Base-by-base conservation (phyloP, 179 eudicot genomes). In the Vitellaria paradoxa region DNA sequence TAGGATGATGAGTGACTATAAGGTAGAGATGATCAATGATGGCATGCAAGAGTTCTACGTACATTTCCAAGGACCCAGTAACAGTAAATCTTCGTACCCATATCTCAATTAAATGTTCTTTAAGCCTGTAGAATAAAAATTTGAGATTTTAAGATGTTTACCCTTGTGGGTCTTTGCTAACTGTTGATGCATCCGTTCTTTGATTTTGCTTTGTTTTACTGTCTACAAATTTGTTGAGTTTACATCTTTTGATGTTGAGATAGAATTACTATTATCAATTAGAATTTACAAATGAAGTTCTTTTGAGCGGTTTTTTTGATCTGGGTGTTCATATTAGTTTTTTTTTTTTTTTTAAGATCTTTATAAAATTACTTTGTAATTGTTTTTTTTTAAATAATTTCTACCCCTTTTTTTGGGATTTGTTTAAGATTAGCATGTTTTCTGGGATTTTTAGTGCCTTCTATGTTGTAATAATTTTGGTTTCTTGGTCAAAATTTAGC, bases 1-100 rank as follows among this genome's bases (percentile, higher is more conserved):
- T 68, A 88, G 91, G 87, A 85, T 88, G 91, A 88, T 88, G 88
- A 85, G 84, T 64, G 91, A 88, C 78, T 85, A 85, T 82, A 85
- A 85, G 73, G 91, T 88, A 66, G 91, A 88, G 84, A 84, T 75
- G 87, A 82, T 82, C 78, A 85, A 88, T 68, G 91, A 88, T 82
- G 87, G 87, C 7, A 82, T 85, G 82, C 84, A 84, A 52, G 87
- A 84, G 77, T 88, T 88, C 57, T 82, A 68, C 81, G 91, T 88
- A 53, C 68, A 81, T 57, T 85, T 88, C 79, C 75, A 84, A 82
- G 91, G 91, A 46, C 91, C 91, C n/a, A 80, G 12, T 55, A 87
- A 88, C 46, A 88, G 91, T 88, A 88, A 81, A 30, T 30, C 64
- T 69, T 82, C 75, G 40, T 11, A 56, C 18, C 77, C 64, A 18